These are phyloP conservation scores for Juglanconis sp. DNA, from an alignment of 2,329 filamentous ascomycete genomes.

Conservation along the genomic window DNA sequence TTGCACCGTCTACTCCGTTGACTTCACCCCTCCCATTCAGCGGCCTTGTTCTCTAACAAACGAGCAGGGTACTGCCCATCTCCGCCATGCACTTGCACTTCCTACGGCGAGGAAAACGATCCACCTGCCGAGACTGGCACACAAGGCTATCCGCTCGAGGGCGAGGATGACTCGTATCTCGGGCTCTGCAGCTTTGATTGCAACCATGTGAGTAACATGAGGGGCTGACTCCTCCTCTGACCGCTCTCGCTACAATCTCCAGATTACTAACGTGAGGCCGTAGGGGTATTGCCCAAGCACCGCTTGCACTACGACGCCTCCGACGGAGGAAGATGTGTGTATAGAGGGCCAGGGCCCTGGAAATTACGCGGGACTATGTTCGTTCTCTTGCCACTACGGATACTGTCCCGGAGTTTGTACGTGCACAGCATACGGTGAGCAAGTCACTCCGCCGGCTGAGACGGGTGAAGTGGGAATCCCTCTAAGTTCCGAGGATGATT, in stretches of 20 bases:
- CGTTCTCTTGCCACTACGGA: not conserved
- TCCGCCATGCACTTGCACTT: constrained; percentile 19
- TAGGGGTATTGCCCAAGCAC: not conserved
- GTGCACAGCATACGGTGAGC: not conserved
- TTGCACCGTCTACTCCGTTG: too few relatives aligned
- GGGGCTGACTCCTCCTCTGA: not conserved
- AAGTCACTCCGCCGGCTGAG: constrained; percentile 1
- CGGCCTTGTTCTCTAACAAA: not conserved
- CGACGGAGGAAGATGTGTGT: too few relatives aligned
- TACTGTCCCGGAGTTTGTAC: constrained; percentile 2
- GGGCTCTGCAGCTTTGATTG: constrained; percentile 14
- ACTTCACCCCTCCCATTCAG: too few relatives aligned
- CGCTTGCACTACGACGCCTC: not conserved
- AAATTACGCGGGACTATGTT: too few relatives aligned
- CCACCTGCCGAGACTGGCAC: not conserved
- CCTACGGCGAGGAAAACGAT: constrained; percentile 5
- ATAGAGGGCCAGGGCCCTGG: too few relatives aligned
- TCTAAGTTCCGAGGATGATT: constrained; percentile 7
- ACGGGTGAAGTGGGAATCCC: constrained; percentile 6
- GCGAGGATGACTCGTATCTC: constrained; percentile 5
- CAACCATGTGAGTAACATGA: not conserved
- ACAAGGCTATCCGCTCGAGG: constrained; percentile 1
- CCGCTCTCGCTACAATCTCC: not conserved
- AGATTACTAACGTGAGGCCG: not conserved
- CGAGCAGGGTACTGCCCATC: constrained; percentile 17